These are phyloP conservation scores for Boletus barrowsii DNA, from an alignment of 768 basidiomycete species.

Conservation along the genomic window DNA sequence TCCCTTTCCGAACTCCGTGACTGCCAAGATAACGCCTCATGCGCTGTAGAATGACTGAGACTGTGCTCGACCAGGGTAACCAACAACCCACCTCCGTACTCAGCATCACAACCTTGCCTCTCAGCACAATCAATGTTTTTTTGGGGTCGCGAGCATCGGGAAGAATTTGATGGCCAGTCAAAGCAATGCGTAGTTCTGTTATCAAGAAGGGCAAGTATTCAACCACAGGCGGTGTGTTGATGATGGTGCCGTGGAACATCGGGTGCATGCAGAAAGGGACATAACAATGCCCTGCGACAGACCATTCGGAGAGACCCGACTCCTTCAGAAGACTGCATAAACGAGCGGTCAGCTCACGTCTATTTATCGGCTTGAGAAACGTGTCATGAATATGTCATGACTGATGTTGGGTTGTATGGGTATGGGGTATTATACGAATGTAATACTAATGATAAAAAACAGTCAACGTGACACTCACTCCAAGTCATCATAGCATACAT, in stretches of 20 bases:
- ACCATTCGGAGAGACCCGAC: conserved; percentile 45
- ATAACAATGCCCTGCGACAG: conserved; percentile 59
- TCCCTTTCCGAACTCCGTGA: conserved; percentile 67
- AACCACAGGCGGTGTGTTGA: conserved; percentile 4
- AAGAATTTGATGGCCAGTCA: conserved; percentile 85
- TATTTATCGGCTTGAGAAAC: conserved; percentile 69
- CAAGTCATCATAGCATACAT: conserved; percentile 55
- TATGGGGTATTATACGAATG: conserved; percentile 66
- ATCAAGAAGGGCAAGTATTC: not conserved
- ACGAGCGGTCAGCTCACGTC: conserved; percentile 53
- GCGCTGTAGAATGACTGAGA: conserved; percentile 41
- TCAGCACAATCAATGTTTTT: conserved; percentile 72
- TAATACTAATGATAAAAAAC: conserved; percentile 44
- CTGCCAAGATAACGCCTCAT: conserved; percentile 71
- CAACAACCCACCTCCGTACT: conserved; percentile 54
- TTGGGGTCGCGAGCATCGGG: conserved; percentile 68
- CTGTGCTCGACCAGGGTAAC: not conserved
- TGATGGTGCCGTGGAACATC: conserved; percentile 52
- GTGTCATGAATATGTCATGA: conserved; percentile 78
- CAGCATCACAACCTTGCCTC: conserved; percentile 80
- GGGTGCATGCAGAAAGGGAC: conserved; percentile 79
- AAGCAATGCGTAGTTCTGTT: conserved; percentile 80
- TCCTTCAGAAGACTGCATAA: conserved; percentile 55
- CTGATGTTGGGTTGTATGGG: conserved; percentile 83
- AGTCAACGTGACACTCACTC: conserved; percentile 48